These are phyloP conservation scores for Aspergillus thermomutatus DNA, from an alignment of 2,329 filamentous ascomycete genomes.

Conservation along the genomic window DNA sequence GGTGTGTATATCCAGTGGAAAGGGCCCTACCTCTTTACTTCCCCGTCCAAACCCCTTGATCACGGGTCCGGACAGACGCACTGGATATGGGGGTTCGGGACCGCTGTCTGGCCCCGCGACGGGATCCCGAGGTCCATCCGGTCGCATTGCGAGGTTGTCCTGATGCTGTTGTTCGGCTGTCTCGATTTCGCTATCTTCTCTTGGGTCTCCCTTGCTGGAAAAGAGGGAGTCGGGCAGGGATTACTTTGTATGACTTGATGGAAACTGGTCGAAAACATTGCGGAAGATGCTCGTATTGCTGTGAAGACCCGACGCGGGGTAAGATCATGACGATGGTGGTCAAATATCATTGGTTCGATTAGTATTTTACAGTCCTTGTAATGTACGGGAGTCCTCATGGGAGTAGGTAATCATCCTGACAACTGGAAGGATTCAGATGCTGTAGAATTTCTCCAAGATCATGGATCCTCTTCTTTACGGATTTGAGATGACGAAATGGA, in stretches of 20 bases:
- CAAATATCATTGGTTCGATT: not conserved
- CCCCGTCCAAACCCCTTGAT: conserved; percentile 92
- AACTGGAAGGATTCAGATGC: no score
- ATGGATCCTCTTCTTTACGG: no score
- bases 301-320: not conserved
- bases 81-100: conserved; percentile 74
- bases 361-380: not conserved
- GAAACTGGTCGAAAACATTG: not conserved
- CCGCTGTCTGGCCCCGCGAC: conserved; percentile 72
- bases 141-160: conserved; percentile 35
- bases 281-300: not conserved
- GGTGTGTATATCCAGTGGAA: no score
- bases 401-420: no score
- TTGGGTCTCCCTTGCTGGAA: not conserved
- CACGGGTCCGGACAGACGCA: conserved; percentile 79
- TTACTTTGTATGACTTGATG: not conserved
- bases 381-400: not conserved
- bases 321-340: not conserved
- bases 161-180: not conserved
- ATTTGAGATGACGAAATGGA: no score
- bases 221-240: not conserved
- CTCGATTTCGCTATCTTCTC: not conserved
- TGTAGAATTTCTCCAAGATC: no score
- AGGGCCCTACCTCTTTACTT: conserved; percentile 70
- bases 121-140: conserved; percentile 58